Evolutionary conservation across 176 grass and related monocot genomes (phyloP), one percentile per base, ranked within the genome.

Genomic region (Poa pratensis): DNA sequence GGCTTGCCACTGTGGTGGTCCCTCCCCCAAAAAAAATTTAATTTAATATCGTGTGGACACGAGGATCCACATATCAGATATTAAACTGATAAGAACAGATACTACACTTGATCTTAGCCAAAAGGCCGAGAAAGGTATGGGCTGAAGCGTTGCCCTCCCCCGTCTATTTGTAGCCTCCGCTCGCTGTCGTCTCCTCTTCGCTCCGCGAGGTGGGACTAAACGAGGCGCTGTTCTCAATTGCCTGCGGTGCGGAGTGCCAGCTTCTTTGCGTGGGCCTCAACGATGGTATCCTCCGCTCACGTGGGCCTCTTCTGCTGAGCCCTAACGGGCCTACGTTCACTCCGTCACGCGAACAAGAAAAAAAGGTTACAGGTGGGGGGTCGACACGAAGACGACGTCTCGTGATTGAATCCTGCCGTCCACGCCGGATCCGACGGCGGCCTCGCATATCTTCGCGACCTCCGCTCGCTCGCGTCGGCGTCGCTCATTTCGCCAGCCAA

Each of bases 81-180:
- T 94, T 94, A 94, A 94, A 89, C 89, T 89, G 77, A 94, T 94
- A 94, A 94, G 58, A 94, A 89, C 87, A 92, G 66, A 94, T 94
- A 94, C 82, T 92, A 94, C 85, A 90, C 79, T 95, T 92, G 90
- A 90, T 92, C 85, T 84, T 92, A 94, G 87, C 79, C 87, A 83
- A 94, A 92, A 92, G 82, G 75, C 82, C 85, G 90, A 94, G 87
- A 94, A 94, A 92, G 81, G 74, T 94, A 90, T 89, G 70, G 45
- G 3, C 18, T 75, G 35, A 0, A 22, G 3, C 3, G 52, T 0
- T 20, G 27, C 46, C 73, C 28, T 4, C 1, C 50, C 50, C 50
- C 10, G 27, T 55, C 23, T 75, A 51, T 30, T 75, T 73, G 23
- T 3, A 27, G 0, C 3, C 23, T 9, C 14, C 0, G 0, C 24